Conservation (phyloP, 768 basidiomycete species). For the Tulasnella sp. region DNA sequence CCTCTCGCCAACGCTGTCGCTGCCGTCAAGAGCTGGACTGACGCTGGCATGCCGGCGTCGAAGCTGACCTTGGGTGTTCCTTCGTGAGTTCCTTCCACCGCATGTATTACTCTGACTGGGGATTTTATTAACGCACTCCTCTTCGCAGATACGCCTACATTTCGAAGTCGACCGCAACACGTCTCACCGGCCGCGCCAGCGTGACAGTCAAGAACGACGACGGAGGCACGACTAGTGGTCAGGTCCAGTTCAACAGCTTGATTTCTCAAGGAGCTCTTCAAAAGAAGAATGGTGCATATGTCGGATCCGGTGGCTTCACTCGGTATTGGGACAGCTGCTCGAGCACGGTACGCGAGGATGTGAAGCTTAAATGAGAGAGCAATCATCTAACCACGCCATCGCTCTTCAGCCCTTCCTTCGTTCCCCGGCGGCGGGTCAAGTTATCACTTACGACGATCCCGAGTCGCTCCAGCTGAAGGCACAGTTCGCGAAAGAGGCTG, state of each 20-base stretch:
- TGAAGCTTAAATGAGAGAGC: not conserved
- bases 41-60: constrained; percentile 73
- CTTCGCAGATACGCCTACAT: constrained; percentile 28
- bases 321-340: constrained; percentile 88
- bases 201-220: constrained; percentile 51
- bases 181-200: constrained; percentile 28
- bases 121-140: not conserved
- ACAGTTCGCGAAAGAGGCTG: constrained; percentile 60
- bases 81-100: constrained; percentile 68
- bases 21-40: constrained; percentile 71
- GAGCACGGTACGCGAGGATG: constrained; percentile 53
- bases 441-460: constrained; percentile 88
- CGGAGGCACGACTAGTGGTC: constrained; percentile 60
- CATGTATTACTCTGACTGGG: too few species aligned
- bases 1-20: constrained; percentile 73
- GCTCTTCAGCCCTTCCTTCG: constrained; percentile 64
- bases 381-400: not conserved
- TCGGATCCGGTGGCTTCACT: constrained; percentile 66
- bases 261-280: constrained; percentile 64
- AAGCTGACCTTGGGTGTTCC: constrained; percentile 86
- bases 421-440: constrained; percentile 59
- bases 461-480: constrained; percentile 81
- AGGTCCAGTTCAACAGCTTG: constrained; percentile 76
- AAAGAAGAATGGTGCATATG: constrained; percentile 46
- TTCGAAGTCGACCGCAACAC: constrained; percentile 36